Conservation (phyloP, 2,329 filamentous ascomycete genomes). For the Periconia sp. region DNA sequence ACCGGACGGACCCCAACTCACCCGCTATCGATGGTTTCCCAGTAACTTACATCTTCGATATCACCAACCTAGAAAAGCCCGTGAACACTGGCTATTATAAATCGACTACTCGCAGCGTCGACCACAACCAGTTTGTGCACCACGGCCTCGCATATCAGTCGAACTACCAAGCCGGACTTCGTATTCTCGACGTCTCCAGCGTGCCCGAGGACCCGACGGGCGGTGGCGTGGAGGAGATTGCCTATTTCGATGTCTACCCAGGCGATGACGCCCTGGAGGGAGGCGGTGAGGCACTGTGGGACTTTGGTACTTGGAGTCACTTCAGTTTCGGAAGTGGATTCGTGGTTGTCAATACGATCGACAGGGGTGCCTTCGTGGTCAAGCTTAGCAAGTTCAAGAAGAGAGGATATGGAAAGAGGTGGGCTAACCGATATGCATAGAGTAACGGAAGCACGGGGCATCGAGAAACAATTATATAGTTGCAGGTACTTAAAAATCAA, state of each 20-base stretch:
- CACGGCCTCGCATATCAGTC: constrained; percentile 50
- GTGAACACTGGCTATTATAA: constrained; percentile 52
- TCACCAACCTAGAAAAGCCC: constrained; percentile 42
- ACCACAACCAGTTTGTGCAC: constrained; percentile 56
- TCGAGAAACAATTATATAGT: too few species aligned
- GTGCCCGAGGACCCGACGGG: constrained; percentile 47
- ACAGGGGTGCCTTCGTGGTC: constrained; percentile 47
- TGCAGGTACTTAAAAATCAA: too few species aligned
- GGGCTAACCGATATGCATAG: too few species aligned
- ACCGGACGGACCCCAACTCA: constrained; percentile 28
- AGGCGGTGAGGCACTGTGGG: constrained; percentile 46
- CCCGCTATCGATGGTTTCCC: constrained; percentile 42
- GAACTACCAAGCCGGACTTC: constrained; percentile 53
- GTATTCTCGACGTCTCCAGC: constrained; percentile 49
- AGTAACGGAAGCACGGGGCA: too few species aligned
- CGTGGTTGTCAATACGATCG: constrained; percentile 58
- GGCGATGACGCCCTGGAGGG: constrained; percentile 44
- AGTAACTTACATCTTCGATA: constrained; percentile 46
- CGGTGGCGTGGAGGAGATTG: constrained; percentile 48
- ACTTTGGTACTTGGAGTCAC: constrained; percentile 52
- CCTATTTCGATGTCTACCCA: constrained; percentile 52
- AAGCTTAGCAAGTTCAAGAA: constrained; percentile 31
- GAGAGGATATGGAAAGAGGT: constrained; percentile 29
- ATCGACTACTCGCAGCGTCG: constrained; percentile 43
- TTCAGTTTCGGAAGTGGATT: constrained; percentile 50